A percentile compares a stretch with the other conserved stretches of the same genome.
Evolutionary conservation across 768 basidiomycete species (phyloP).

Genomic region (Kockovaella imperatae): DNA sequence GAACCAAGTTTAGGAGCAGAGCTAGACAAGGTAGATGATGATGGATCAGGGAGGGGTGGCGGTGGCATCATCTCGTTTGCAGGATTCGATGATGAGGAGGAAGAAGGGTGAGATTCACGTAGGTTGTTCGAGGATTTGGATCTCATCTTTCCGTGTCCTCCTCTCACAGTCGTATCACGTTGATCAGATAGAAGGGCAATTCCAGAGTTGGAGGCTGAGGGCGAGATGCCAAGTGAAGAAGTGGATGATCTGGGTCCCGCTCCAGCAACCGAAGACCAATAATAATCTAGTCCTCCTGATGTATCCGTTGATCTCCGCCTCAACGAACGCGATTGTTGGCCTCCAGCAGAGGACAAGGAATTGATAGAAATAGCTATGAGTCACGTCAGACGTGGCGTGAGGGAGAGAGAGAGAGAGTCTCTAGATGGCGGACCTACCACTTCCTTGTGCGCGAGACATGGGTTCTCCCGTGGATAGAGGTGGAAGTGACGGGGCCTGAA

Average conservation of each 20-base stretch:
- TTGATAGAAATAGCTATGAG: too few relatives aligned
- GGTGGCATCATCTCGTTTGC: neutral
- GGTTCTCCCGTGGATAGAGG: too few relatives aligned
- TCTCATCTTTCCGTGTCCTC: neutral
- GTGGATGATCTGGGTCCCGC: constrained; percentile 21
- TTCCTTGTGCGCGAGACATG: too few relatives aligned
- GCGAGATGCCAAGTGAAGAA: constrained; percentile 21
- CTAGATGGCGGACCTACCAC: too few relatives aligned
- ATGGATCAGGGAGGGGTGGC: neutral
- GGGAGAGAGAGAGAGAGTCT: too few relatives aligned
- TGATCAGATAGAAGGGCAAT: too few relatives aligned
- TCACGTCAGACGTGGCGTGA: too few relatives aligned
- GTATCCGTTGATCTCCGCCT: constrained; percentile 24
- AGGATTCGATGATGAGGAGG: neutral
- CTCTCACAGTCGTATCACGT: neutral
- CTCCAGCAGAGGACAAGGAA: neutral
- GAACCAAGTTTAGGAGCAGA: too few relatives aligned
- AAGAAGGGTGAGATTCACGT: too few relatives aligned
- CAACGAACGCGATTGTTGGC: constrained; percentile 6
- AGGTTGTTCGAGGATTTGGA: too few relatives aligned
- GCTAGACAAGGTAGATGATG: too few relatives aligned
- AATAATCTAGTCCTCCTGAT: constrained; percentile 31
- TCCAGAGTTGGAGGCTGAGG: constrained; percentile 13
- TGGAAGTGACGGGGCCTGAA: too few relatives aligned
- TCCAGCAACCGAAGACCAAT: constrained; percentile 27